Evolutionary conservation across 2,329 filamentous ascomycete genomes (phyloP), one percentile per base, ranked within the genome.

Genomic region (Hymenoscyphus occultus): DNA sequence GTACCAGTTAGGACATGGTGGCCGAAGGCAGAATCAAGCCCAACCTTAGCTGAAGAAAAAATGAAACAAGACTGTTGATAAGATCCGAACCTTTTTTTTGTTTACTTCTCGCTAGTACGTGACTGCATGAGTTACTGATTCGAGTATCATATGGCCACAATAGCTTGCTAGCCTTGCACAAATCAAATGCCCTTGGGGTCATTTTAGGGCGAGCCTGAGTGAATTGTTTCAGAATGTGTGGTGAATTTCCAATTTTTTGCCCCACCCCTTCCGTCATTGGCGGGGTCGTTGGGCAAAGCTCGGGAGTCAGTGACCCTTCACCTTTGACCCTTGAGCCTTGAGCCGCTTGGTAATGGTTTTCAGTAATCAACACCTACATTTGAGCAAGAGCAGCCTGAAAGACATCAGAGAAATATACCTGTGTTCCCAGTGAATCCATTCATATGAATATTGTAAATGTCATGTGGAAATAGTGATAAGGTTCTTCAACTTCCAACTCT

Each of bases 1-100:
- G 48, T 57, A 64, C 65, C 59, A 67, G 39, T 64, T 57, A 67
- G 39, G 64, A 39, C 54, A 65, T 65, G 67, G 57, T 57, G 39
- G 61, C 61, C 62, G 19, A 63, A 60, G 60, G 66, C 64, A 64
- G 68, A 51, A 64, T 32, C 31, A 31, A 35, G 56, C 14, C 35
- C 35, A 10, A 35, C 9, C 35, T 4, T 35, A 10, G 35, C 35
- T 35, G 35, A 35, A 22, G 45, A n/a, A 48, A 22, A 28, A 54
- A 28, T 22, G 12, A 13, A 54, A 3, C 13, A 22, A 28, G 48
- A 28, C 19, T 28, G 22, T 54, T 54, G 48, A 28, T 10, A 19
- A 54, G 19, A 54, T 12, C 12, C 9, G 19, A 22, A 22, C 4
- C 19, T 54, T 22, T 22, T 22, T 54, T 54, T 54, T 54, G 19